Evolutionary conservation across 2,329 filamentous ascomycete species (phyloP).

Genomic region (Eurotiales sp.): DNA sequence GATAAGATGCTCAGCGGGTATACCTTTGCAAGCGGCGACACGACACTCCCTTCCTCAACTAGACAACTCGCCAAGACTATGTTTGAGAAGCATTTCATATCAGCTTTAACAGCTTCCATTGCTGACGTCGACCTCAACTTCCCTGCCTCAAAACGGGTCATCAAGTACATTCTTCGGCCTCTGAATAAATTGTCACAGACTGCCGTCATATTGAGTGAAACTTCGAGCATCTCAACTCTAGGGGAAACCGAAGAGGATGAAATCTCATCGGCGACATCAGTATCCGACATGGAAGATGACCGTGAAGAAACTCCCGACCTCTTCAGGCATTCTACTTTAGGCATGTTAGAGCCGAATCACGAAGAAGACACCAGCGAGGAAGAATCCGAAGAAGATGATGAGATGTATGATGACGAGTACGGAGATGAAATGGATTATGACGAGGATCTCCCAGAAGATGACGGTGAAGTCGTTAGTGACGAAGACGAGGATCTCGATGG

Average conservation of each 20-base stretch:
- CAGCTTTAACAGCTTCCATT: conserved; percentile 83
- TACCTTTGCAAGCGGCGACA: conserved; percentile 56
- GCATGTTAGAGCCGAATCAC: conserved; percentile 83
- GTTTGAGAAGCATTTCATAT: conserved; percentile 96
- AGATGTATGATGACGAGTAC: conserved; percentile 90
- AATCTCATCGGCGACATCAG: conserved; percentile 78
- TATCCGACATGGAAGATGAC: conserved; percentile 81
- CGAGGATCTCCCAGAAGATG: conserved; percentile 72
- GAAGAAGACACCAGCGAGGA: conserved; percentile 78
- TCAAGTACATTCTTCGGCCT: conserved; percentile 93
- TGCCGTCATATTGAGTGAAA: conserved; percentile 78
- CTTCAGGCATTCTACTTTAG: conserved; percentile 91
- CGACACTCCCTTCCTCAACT: conserved; percentile 57
- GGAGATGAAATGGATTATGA: conserved; percentile 91
- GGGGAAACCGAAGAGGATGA: conserved; percentile 79
- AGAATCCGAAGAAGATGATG: conserved; percentile 68
- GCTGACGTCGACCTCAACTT: conserved; percentile 95
- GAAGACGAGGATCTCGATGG: conserved; percentile 77
- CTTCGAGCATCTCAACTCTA: conserved; percentile 66
- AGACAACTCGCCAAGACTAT: conserved; percentile 87
- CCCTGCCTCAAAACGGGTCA: conserved; percentile 84
- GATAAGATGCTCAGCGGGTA: conserved; percentile 83
- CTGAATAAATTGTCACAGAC: conserved; percentile 83
- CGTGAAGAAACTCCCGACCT: conserved; percentile 94
- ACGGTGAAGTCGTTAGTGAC: conserved; percentile 84